Evolutionary conservation across 495 filamentous ascomycete species (phyloP).

Genomic region (Parathielavia hyrcaniae): DNA sequence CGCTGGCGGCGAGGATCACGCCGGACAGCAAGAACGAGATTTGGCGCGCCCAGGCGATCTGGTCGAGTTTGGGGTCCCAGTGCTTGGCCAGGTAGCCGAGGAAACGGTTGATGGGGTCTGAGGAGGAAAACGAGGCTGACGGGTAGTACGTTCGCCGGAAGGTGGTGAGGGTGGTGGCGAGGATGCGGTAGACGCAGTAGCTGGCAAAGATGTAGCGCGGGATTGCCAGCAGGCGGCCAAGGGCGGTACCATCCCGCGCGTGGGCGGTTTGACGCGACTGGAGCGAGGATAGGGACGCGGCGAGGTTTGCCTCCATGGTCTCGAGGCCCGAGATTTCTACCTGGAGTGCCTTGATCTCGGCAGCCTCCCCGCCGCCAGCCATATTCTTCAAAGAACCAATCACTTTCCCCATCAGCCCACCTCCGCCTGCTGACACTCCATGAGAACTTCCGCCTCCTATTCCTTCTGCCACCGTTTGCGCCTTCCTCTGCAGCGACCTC

Average conservation of each 20-base stretch:
- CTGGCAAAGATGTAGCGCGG: conserved; percentile 61
- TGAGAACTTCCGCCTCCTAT: conserved; percentile 20
- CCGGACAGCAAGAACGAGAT: conserved; percentile 73
- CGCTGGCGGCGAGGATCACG: conserved; percentile 68
- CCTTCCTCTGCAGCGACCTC: conserved; percentile 57
- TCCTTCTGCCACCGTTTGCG: conserved; percentile 37
- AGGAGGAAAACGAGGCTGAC: conserved; percentile 53
- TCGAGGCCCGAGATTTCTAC: conserved; percentile 74
- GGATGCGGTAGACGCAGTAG: conserved; percentile 71
- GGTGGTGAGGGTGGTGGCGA: conserved; percentile 58
- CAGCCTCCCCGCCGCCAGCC: conserved; percentile 51
- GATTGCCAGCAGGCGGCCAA: conserved; percentile 53
- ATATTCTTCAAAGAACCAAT: conserved; percentile 50
- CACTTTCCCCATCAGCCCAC: conserved; percentile 61
- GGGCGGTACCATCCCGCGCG: conserved; percentile 53
- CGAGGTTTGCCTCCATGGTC: conserved; percentile 63
- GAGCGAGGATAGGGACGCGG: conserved; percentile 53
- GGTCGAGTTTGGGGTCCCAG: conserved; percentile 64
- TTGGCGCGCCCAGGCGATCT: conserved; percentile 64
- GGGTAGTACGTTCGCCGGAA: conserved; percentile 49
- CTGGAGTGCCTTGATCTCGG: conserved; percentile 58
- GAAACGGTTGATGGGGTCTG: conserved; percentile 72
- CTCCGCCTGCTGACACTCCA: conserved; percentile 16
- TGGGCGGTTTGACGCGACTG: conserved; percentile 53
- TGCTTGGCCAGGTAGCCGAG: conserved; percentile 66